Percentiles rank a stretch among this genome's conserved stretches.
Evolutionary conservation across 805 yeast species (phyloP).

Genomic region (Martiniozyma abietophila): DNA sequence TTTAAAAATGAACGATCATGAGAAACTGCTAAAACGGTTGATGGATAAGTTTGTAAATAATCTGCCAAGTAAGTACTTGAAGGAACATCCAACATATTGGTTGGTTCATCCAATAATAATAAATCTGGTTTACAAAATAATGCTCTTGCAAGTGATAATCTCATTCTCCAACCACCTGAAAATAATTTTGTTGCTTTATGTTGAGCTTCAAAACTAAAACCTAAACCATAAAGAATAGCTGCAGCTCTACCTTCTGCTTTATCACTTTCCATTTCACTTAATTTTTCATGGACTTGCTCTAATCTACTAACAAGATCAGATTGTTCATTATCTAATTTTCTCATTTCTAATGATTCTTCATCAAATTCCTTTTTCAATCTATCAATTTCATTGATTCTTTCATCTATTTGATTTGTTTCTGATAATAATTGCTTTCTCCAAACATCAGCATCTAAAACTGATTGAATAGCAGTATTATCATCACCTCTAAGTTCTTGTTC

Average conservation of each 20-base stretch:
- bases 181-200: slow-evolving; percentile 75
- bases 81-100: slow-evolving; percentile 99
- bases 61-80: slow-evolving; percentile 89
- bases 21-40: slow-evolving; percentile 91
- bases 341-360: slow-evolving; percentile 63
- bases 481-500: slow-evolving; percentile 97
- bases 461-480: slow-evolving; percentile 81
- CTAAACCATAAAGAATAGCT: slow-evolving; percentile 82
- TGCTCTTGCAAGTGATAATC: slow-evolving; percentile 96
- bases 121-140: slow-evolving; percentile 95
- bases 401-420: slow-evolving; percentile 69
- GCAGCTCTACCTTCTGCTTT: slow-evolving; percentile 98
- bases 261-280: slow-evolving; percentile 91
- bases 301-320: slow-evolving; percentile 75
- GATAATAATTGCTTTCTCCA: slow-evolving; percentile 87
- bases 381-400: slow-evolving; percentile 70
- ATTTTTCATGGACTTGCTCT: slow-evolving; percentile 70
- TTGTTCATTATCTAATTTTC: slow-evolving; percentile 80
- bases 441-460: slow-evolving; percentile 98
- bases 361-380: slow-evolving; percentile 60
- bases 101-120: slow-evolving; percentile 92
- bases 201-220: slow-evolving; percentile 86
- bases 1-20: slow-evolving; percentile 96
- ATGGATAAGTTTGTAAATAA: slow-evolving; percentile 80
- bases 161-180: slow-evolving; percentile 99